phyloP scores from a whole-genome alignment of 2,329 filamentous ascomycete genomes.

The Alternaria rosae region DNA sequence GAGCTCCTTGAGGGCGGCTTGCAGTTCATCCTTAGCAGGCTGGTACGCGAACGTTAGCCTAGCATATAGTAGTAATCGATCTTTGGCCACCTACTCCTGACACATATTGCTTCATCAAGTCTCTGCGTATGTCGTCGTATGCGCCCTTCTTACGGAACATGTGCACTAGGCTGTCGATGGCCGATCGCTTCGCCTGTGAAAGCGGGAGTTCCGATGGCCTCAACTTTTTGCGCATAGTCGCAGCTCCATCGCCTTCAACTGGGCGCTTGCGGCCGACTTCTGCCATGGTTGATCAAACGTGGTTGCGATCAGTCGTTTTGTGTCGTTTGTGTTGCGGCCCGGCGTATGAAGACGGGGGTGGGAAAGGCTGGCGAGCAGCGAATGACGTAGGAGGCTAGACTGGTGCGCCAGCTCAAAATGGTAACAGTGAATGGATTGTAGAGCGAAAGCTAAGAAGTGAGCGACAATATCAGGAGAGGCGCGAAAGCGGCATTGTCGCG shows the following conservation, averaged over 20 bases:
- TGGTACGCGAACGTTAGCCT: constrained; percentile 41
- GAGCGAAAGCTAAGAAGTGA: constrained; percentile 5
- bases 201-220: constrained; percentile 79
- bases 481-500: constrained; percentile 6
- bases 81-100: constrained; percentile 63
- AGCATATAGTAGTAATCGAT: constrained; percentile 34
- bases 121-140: constrained; percentile 79
- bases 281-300: constrained; percentile 35
- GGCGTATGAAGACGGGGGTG: constrained; percentile 7
- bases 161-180: constrained; percentile 78
- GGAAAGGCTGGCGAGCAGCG: constrained; percentile 1
- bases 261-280: constrained; percentile 42
- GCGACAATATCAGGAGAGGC: constrained; percentile 6
- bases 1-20: constrained; percentile 71
- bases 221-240: constrained; percentile 62
- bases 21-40: constrained; percentile 74
- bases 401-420: constrained; percentile 1
- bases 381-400: constrained; percentile 5
- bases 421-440: constrained; percentile 4
- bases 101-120: constrained; percentile 77
- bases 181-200: constrained; percentile 73
- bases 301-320: constrained; percentile 5
- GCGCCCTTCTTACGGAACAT: constrained; percentile 87
- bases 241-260: constrained; percentile 39
- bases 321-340: neutral